These are phyloP conservation scores for Ophiosphaerella herpotricha DNA, from an alignment of 2,329 filamentous ascomycete species.

Conservation along the genomic window DNA sequence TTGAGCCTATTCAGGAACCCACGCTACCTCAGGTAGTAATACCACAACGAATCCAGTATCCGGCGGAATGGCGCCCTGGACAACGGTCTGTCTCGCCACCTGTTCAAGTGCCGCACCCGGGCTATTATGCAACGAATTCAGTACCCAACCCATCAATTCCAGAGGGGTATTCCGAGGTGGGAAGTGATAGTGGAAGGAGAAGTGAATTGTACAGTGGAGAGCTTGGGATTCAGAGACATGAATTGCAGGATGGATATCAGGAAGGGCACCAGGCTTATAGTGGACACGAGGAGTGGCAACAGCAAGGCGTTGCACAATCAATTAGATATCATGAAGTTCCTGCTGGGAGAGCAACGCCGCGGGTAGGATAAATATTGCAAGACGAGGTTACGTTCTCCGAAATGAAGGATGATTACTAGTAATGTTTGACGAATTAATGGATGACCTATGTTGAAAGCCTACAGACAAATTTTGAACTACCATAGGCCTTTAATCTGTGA, in stretches of 20 bases:
- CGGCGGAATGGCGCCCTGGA: slow-evolving; percentile 11
- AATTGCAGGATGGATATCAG: slow-evolving; percentile 6
- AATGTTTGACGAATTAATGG: neutral
- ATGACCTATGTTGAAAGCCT: neutral
- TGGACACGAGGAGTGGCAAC: neutral
- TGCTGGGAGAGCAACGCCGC: slow-evolving; percentile 5
- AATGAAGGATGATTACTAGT: neutral
- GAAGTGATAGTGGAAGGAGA: slow-evolving; percentile 3
- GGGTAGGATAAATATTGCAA: neutral
- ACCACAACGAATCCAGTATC: neutral
- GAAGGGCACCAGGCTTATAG: slow-evolving; percentile 2
- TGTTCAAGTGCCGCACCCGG: slow-evolving; percentile 1
- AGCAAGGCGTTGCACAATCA: slow-evolving; percentile 1
- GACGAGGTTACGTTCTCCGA: neutral
- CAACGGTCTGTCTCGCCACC: slow-evolving; percentile 8
- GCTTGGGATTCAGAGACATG: neutral
- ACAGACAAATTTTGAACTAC: slow-evolving; percentile 15
- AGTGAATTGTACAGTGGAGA: neutral
- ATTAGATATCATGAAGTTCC: slow-evolving; percentile 10
- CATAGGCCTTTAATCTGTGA: slow-evolving; percentile 58
- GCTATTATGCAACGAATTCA: neutral
- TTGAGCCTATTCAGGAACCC: slow-evolving; percentile 7
- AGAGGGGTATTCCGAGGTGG: slow-evolving; percentile 7
- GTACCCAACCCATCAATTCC: slow-evolving; percentile 6
- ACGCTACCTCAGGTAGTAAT: slow-evolving; percentile 7